phyloP scores from a whole-genome alignment of 164 flowering plant species.

The Aristolochia contorta region DNA sequence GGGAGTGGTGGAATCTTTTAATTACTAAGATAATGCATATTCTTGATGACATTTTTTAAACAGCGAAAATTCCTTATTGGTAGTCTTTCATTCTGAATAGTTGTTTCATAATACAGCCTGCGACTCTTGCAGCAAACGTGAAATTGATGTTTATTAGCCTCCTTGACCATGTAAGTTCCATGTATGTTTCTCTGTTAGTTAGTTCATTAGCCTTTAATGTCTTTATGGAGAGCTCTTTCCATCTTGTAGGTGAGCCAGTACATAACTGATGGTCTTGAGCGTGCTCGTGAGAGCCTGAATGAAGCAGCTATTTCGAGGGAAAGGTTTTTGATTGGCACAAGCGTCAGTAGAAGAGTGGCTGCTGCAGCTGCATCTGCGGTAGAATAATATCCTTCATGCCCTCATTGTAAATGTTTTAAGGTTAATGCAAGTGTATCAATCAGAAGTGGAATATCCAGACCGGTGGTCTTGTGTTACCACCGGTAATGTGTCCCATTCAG shows the following conservation, averaged over 20 bases:
- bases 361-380: slow-evolving; percentile 99
- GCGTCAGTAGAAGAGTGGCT: slow-evolving; percentile 84
- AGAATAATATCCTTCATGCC: slow-evolving; percentile 10
- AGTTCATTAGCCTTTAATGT: too few species aligned
- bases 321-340: slow-evolving; percentile 78
- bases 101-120: slow-evolving; percentile 51
- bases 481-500: not conserved
- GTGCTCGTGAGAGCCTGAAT: slow-evolving; percentile 84
- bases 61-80: too few species aligned
- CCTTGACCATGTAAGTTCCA: slow-evolving; percentile 74
- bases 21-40: too few species aligned
- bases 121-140: slow-evolving; percentile 79
- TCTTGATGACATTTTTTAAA: too few species aligned
- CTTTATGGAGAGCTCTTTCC: slow-evolving; percentile 4
- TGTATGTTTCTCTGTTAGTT: slow-evolving; percentile 2
- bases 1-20: too few species aligned
- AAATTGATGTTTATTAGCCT: slow-evolving; percentile 80
- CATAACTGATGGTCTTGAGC: slow-evolving; percentile 86
- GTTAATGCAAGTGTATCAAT: too few species aligned
- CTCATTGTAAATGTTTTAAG: too few species aligned
- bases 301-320: slow-evolving; percentile 97
- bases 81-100: not conserved
- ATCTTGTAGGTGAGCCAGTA: slow-evolving; percentile 72
- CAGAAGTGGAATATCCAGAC: too few species aligned
- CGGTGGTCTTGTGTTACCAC: too few species aligned